Percentiles rank a stretch among this genome's conserved stretches.
These are phyloP conservation scores for Macadamia tetraphylla DNA, from an alignment of 164 flowering plant species.

Conservation along the genomic window DNA sequence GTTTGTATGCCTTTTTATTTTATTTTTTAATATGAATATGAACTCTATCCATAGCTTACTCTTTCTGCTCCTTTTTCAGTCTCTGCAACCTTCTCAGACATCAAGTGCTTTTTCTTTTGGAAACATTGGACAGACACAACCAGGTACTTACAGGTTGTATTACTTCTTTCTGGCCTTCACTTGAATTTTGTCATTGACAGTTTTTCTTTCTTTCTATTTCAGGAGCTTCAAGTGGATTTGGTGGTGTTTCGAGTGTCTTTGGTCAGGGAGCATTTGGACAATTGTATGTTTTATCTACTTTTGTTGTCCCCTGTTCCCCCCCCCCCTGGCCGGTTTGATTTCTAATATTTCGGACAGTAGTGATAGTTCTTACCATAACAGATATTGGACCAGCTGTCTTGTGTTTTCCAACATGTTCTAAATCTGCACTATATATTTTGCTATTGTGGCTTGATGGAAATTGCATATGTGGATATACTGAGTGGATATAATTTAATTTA, in stretches of 20 bases:
- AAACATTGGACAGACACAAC: conserved; percentile 59
- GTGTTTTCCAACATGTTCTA: background rate
- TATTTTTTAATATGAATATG: background rate
- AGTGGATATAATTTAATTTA: background rate
- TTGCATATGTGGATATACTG: background rate
- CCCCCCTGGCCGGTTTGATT: background rate
- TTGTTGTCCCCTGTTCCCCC: background rate
- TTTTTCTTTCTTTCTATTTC: conserved; percentile 10
- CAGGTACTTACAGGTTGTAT: conserved; percentile 31
- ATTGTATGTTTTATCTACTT: conserved; percentile 34
- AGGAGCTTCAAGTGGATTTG: conserved; percentile 46
- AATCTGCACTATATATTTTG: background rate
- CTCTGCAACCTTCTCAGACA: conserved; percentile 49
- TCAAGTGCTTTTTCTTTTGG: conserved; percentile 41
- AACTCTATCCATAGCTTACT: conserved; percentile 34
- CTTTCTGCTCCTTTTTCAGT: conserved; percentile 48
- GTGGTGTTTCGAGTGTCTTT: conserved; percentile 34
- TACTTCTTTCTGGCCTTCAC: background rate
- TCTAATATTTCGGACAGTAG: background rate
- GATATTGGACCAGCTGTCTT: background rate
- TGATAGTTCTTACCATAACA: background rate
- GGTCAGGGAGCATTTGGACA: conserved; percentile 60
- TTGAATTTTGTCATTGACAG: conserved; percentile 10
- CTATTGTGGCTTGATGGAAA: background rate
- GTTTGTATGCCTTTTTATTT: too few relatives aligned